Percentiles rank a stretch among this genome's conserved stretches.
Conservation (phyloP, 768 basidiomycete species). For the Pleurotus ostreatus region DNA sequence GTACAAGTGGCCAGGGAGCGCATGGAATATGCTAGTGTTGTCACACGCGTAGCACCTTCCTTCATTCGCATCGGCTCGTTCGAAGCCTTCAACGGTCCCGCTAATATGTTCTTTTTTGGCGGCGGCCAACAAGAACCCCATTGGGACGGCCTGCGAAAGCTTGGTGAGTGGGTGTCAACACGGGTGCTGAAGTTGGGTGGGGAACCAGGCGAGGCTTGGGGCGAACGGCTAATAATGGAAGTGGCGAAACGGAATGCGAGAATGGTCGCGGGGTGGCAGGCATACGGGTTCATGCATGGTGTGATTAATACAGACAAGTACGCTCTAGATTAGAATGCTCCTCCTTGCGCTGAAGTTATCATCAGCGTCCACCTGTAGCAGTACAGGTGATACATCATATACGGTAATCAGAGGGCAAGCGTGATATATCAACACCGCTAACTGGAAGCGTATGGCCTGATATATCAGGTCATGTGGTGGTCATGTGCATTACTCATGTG, state of each 20-base stretch:
- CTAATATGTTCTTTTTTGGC: slow-evolving; percentile 62
- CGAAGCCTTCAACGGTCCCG: slow-evolving; percentile 76
- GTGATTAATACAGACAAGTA: slow-evolving; percentile 98
- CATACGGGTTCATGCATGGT: slow-evolving; percentile 90
- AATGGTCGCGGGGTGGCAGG: slow-evolving; percentile 97
- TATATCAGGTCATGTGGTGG: too few species aligned
- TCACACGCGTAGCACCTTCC: slow-evolving; percentile 81
- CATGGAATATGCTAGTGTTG: slow-evolving; percentile 65
- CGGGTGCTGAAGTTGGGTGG: slow-evolving; percentile 52
- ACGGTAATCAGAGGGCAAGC: too few species aligned
- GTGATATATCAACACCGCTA: too few species aligned
- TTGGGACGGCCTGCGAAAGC: slow-evolving; percentile 65
- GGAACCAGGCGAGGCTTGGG: slow-evolving; percentile 61
- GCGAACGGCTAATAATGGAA: slow-evolving; percentile 67
- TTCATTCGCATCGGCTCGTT: slow-evolving; percentile 93
- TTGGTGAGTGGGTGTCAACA: slow-evolving; percentile 72
- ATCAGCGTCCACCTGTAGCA: too few species aligned
- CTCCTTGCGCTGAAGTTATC: neutral
- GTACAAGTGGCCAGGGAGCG: slow-evolving; percentile 76
- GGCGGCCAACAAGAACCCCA: slow-evolving; percentile 75
- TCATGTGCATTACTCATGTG: too few species aligned
- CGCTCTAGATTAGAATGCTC: slow-evolving; percentile 14
- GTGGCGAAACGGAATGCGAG: slow-evolving; percentile 79
- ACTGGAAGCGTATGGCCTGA: too few species aligned
- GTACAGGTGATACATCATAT: too few species aligned